Percentiles rank a stretch among this genome's conserved stretches.
phyloP scores from a whole-genome alignment of 305 asterid species.

The Coffea humblotiana region DNA sequence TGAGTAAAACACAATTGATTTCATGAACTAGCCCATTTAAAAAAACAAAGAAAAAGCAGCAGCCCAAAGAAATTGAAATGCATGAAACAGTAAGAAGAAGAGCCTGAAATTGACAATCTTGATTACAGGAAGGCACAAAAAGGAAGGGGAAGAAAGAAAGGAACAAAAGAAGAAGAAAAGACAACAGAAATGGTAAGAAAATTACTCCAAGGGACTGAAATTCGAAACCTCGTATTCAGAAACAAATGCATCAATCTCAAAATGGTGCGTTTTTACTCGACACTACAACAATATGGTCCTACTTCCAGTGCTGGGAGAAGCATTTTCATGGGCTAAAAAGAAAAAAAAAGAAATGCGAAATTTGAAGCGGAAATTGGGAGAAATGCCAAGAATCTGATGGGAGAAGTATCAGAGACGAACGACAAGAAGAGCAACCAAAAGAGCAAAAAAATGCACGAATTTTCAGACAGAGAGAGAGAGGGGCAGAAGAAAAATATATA shows the following conservation, averaged over 20 bases:
- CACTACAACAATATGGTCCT: not conserved
- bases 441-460: constrained; percentile 8
- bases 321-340: too few relatives aligned
- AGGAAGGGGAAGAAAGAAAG: not conserved
- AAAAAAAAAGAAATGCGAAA: not conserved
- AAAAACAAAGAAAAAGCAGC: not conserved
- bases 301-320: not conserved
- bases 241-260: not conserved
- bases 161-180: not conserved
- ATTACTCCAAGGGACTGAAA: not conserved
- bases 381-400: constrained; percentile 1
- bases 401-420: not conserved
- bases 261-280: not conserved
- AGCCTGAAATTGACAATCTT: too few relatives aligned
- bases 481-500: constrained; percentile 13
- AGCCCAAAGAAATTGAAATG: not conserved
- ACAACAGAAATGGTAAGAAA: not conserved
- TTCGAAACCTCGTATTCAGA: not conserved
- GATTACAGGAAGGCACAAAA: too few relatives aligned
- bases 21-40: not conserved
- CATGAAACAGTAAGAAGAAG: too few relatives aligned
- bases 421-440: not conserved
- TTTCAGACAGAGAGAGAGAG: constrained; percentile 22
- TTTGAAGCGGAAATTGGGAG: constrained; percentile 1
- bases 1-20: not conserved